Percentiles rank a stretch among this genome's conserved stretches.
phyloP scores from a whole-genome alignment of 148 eudicot genomes.

The Rhododendron mucronatum region DNA sequence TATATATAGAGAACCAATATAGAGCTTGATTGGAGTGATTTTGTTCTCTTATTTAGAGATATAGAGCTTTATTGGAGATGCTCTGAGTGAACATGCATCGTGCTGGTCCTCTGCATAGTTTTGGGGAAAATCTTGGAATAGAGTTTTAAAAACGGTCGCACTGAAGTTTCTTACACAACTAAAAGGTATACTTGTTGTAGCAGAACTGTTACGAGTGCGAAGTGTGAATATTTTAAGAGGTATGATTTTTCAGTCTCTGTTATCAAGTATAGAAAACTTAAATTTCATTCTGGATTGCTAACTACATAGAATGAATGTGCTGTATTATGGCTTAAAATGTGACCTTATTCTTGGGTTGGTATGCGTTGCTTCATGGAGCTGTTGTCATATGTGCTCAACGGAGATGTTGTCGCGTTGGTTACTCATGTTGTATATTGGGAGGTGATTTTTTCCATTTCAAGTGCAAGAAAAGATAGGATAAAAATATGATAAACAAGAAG shows the following conservation, averaged over 20 bases:
- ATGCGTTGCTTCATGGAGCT: neutral
- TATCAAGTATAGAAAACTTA: neutral
- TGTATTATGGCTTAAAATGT: neutral
- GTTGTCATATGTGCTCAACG: neutral
- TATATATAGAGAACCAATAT: too few relatives aligned
- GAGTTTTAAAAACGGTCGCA: neutral
- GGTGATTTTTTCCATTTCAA: neutral
- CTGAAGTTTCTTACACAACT: neutral
- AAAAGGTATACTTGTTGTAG: neutral
- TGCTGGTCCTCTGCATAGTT: neutral
- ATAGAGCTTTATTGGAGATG: too few relatives aligned
- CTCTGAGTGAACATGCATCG: neutral
- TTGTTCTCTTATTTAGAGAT: too few relatives aligned
- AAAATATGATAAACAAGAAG: neutral
- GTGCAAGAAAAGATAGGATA: neutral
- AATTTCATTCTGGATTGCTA: neutral
- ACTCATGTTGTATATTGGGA: neutral
- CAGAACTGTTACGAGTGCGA: neutral
- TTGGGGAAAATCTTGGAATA: neutral
- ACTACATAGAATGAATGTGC: neutral
- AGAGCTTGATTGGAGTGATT: too few relatives aligned
- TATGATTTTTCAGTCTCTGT: neutral
- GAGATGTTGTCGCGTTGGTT: neutral
- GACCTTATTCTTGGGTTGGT: neutral
- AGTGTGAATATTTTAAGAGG: neutral